A percentile compares a stretch with the other conserved stretches of the same genome.
phyloP scores from a whole-genome alignment of 352 stramenopile species.

The Phytophthora nicotianae region DNA sequence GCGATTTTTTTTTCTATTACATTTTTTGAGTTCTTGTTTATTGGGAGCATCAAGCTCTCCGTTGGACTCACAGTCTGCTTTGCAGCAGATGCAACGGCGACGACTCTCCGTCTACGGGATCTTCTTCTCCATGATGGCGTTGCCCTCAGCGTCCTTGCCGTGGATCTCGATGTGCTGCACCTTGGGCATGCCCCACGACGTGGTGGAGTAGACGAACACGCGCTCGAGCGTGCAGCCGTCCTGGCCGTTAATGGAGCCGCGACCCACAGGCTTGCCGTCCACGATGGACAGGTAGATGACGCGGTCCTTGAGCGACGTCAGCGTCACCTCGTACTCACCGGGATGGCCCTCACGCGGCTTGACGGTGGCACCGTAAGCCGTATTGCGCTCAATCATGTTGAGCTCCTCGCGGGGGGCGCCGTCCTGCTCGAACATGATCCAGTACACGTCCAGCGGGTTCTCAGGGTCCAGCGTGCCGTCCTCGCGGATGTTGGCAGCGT shows the following conservation, averaged over 20 bases:
- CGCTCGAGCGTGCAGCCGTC: conserved; percentile 74
- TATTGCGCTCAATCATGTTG: conserved; percentile 89
- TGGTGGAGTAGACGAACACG: conserved; percentile 87
- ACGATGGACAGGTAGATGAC: conserved; percentile 75
- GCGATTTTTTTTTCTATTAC: conserved; percentile 34
- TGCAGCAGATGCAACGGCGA: too few species aligned
- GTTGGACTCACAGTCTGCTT: background rate
- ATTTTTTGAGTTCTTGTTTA: conserved; percentile 20
- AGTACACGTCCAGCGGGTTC: conserved; percentile 87
- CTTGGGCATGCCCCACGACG: conserved; percentile 88
- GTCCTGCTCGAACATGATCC: conserved; percentile 91
- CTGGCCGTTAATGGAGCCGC: conserved; percentile 76
- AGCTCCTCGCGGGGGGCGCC: conserved; percentile 80
- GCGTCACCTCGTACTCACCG: conserved; percentile 72
- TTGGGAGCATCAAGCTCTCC: conserved; percentile 7
- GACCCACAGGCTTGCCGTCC: conserved; percentile 74
- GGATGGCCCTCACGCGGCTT: conserved; percentile 71
- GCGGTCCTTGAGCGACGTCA: conserved; percentile 88
- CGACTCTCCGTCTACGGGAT: conserved; percentile 48
- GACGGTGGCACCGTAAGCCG: conserved; percentile 77
- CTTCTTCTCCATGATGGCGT: conserved; percentile 87
- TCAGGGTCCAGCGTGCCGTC: conserved; percentile 67
- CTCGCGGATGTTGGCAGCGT: conserved; percentile 64
- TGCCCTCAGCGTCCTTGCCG: conserved; percentile 66
- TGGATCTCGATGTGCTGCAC: conserved; percentile 91